phyloP scores from a whole-genome alignment of 768 basidiomycete genomes.

The Pisolithus tinctorius region DNA sequence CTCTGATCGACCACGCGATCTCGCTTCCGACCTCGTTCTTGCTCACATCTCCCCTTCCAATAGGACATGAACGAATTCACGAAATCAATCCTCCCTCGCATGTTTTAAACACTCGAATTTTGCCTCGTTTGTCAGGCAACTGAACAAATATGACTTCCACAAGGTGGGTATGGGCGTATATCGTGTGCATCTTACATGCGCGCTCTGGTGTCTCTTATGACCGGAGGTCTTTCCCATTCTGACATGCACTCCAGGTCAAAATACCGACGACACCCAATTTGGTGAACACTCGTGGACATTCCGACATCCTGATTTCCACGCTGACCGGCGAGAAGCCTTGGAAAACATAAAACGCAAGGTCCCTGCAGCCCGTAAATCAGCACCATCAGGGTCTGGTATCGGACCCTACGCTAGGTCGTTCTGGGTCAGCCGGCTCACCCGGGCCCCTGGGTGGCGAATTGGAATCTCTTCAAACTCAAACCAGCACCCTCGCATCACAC shows the following conservation, averaged over 20 bases:
- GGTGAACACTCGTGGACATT: constrained; percentile 54
- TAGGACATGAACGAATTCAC: constrained; percentile 96
- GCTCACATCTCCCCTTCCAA: constrained; percentile 5
- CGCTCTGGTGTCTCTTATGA: not conserved
- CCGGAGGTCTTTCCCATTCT: too few species aligned
- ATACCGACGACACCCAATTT: constrained; percentile 72
- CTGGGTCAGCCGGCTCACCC: constrained; percentile 21
- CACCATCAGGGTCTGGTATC: constrained; percentile 18
- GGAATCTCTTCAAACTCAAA: constrained; percentile 23
- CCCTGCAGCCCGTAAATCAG: constrained; percentile 30
- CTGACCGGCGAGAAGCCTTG: constrained; percentile 46
- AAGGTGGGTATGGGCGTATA: constrained; percentile 43
- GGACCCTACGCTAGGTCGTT: constrained; percentile 15
- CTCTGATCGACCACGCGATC: not conserved
- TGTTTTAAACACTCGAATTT: constrained; percentile 98
- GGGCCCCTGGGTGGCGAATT: constrained; percentile 20
- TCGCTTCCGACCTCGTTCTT: not conserved
- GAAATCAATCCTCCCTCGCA: constrained; percentile 79
- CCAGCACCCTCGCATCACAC: constrained; percentile 24
- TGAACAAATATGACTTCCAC: constrained; percentile 97
- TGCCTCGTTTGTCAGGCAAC: constrained; percentile 84
- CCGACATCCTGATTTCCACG: constrained; percentile 46
- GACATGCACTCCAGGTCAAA: constrained; percentile 50
- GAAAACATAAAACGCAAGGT: constrained; percentile 65
- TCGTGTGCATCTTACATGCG: not conserved